Conservation (phyloP, 2,329 filamentous ascomycete genomes). For the Cryphonectria parasitica region DNA sequence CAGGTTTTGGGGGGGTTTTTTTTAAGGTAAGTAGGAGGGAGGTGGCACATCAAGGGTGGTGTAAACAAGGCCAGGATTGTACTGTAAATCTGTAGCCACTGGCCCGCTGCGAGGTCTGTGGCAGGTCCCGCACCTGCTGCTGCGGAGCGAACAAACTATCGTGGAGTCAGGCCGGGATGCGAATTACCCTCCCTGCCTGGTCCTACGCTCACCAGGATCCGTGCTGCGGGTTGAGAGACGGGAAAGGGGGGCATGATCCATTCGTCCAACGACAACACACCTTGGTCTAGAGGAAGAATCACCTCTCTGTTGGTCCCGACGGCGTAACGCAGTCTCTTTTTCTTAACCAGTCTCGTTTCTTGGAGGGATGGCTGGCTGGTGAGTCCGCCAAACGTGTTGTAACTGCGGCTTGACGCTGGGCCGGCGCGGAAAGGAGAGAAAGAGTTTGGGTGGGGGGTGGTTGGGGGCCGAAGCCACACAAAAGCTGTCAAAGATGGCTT, state of each 20-base stretch:
- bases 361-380: not conserved
- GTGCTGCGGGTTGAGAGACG: not conserved
- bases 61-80: not conserved
- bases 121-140: constrained; percentile 1
- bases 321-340: not conserved
- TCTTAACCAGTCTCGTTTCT: too few relatives aligned
- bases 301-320: not conserved
- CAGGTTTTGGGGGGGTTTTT: not conserved
- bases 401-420: not conserved
- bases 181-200: not conserved
- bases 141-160: not conserved
- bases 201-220: not conserved
- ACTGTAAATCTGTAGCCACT: constrained; percentile 1
- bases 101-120: constrained; percentile 7
- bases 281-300: not conserved
- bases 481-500: not conserved
- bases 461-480: not conserved
- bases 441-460: too few relatives aligned
- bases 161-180: constrained; percentile 4
- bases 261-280: not conserved
- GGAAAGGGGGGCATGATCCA: not conserved
- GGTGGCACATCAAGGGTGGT: not conserved
- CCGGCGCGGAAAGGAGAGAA: not conserved
- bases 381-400: not conserved
- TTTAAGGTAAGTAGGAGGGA: too few relatives aligned